Evolutionary conservation across 441 rosid species (phyloP), one percentile per base, ranked within the genome.

Genomic region (Capsella rubella): DNA sequence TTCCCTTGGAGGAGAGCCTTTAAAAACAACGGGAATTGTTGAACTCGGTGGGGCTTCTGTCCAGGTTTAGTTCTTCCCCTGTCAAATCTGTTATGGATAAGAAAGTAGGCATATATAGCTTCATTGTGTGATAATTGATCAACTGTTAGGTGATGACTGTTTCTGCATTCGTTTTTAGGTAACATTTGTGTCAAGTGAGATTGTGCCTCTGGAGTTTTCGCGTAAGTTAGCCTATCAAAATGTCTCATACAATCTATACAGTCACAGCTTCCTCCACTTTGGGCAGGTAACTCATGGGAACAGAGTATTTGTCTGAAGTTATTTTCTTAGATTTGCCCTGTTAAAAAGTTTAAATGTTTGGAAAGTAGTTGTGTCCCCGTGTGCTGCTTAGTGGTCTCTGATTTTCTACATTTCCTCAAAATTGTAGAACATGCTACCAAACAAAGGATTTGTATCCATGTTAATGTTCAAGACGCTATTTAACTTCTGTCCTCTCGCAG

Each of bases 41-140:
- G 99, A 90, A 84, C 97, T 92, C 39, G 99, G 97, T 1, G 99
- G 97, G 28, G 97, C 99, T 73, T 91, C 99, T 64, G 86, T 91
- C 47, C 99, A 94, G 96, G 96, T 91, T 78, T 64, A 54, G 25
- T 42, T 13, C 14, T 42, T 69, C 78, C 52, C 51, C 53, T 67
- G 35, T 57, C 6, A 21, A 67, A 39, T 71, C 32, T 42, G 32
- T 27, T 45, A 8, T 12, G 3, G 9, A 46, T 43, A 8, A 42
- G 42, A 55, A 28, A 35, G 3, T 8, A 51, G 28, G 72, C 40
- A n/a, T 40, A 4, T 40, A 28, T 56, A 16, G 7, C 15, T 72
- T 37, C 42, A n/a, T 56, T 71, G 9, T 27, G 70, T 55, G 57
- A 12, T 31, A 18, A 25, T 27, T 27, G 21, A 15, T 45, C 0